Conservation (phyloP, 2,329 filamentous ascomycete genomes). For the Dothideomycetidae sp. region DNA sequence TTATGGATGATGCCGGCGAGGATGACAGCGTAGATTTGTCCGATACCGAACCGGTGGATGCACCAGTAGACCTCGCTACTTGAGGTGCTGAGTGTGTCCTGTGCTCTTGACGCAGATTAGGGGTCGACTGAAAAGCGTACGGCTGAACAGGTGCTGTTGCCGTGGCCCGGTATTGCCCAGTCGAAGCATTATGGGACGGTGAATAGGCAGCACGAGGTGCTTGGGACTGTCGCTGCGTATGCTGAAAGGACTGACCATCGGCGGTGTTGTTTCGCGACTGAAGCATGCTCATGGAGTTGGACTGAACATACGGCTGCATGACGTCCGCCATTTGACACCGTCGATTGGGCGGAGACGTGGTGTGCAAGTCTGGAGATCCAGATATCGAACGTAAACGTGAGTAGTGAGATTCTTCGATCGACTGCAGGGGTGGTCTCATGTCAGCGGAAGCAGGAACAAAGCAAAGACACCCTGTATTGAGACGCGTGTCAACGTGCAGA, state of each 20-base stretch:
- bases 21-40: conserved; percentile 22
- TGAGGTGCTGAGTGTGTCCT: conserved; percentile 40
- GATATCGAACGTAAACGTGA: neutral
- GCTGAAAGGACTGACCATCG: conserved; percentile 4
- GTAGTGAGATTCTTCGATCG: conserved; percentile 3
- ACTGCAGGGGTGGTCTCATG: conserved; percentile 8
- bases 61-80: conserved; percentile 10
- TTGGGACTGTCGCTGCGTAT: conserved; percentile 13
- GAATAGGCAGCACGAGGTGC: conserved; percentile 5
- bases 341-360: conserved; percentile 6
- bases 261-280: conserved; percentile 20
- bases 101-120: conserved; percentile 42
- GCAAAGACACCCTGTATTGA: neutral
- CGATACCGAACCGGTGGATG: conserved; percentile 39
- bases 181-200: conserved; percentile 4
- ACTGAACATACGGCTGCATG: conserved; percentile 35
- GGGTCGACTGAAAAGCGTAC: conserved; percentile 37
- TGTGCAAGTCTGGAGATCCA: neutral
- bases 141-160: conserved; percentile 33
- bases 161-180: conserved; percentile 27
- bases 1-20: conserved; percentile 1
- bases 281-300: conserved; percentile 36
- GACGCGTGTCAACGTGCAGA: neutral
- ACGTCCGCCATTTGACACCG: conserved; percentile 25
- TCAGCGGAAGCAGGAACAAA: conserved; percentile 2